A percentile compares a stretch with the other conserved stretches of the same genome.
Conservation (phyloP, 139 green algal species). For the Eudorina sp. region DNA sequence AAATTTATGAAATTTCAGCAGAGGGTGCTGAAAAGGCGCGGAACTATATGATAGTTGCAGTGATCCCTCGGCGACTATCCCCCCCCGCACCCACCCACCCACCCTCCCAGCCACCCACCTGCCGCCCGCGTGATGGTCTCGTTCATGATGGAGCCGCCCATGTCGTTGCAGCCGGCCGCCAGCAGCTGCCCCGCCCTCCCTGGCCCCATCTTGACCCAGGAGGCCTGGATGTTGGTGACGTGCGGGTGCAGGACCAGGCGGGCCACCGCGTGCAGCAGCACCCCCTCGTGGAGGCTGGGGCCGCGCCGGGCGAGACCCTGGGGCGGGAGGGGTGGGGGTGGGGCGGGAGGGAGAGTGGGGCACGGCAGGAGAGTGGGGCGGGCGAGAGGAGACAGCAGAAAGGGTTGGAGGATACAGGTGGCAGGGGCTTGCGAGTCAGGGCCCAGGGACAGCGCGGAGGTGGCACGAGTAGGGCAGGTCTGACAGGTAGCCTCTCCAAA, state of each 20-base stretch:
- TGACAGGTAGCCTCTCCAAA: too few relatives aligned
- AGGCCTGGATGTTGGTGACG: constrained; percentile 80
- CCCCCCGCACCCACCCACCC: too few relatives aligned
- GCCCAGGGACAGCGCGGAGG: too few relatives aligned
- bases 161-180: constrained; percentile 89
- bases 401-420: too few relatives aligned
- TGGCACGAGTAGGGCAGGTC: too few relatives aligned
- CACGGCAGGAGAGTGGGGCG: neutral
- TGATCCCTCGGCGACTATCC: too few relatives aligned
- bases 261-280: constrained; percentile 87
- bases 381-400: neutral
- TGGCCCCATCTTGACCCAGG: constrained; percentile 94
- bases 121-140: constrained; percentile 92
- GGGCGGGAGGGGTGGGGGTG: neutral
- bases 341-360: neutral
- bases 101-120: constrained; percentile 43
- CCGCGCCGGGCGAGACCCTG: constrained; percentile 71
- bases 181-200: constrained; percentile 77
- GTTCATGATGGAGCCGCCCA: constrained; percentile 94
- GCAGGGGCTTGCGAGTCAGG: too few relatives aligned
- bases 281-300: constrained; percentile 85
- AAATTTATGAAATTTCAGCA: too few relatives aligned
- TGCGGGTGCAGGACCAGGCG: constrained; percentile 76
- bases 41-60: too few relatives aligned
- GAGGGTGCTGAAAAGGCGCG: too few relatives aligned